Evolutionary conservation across 1,284 basidiomycete species (phyloP), one percentile per base, ranked within the genome.

Genomic region (Ceratobasidium theobromae): DNA sequence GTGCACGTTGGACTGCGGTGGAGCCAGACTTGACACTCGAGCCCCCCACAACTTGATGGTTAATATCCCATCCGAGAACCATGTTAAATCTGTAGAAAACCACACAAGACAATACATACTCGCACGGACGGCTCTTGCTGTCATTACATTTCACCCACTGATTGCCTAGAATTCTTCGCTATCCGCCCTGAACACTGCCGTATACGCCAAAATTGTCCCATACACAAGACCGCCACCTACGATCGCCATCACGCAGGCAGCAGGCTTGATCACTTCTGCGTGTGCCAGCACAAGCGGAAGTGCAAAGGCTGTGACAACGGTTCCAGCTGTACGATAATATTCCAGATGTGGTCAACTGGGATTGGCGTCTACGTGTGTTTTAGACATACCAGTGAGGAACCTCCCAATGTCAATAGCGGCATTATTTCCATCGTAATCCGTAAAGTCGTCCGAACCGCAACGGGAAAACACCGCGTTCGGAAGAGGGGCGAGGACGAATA

Each of bases 181-280:
- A 49, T 89, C 88, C 74, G 89, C 84, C 70, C 78, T 86, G 77
- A 97, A 95, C 66, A 87, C 87, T 43, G 92, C 91, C 49, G 88
- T 84, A 75, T 95, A 96, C 12, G 90, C 86, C 69, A 94, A 71
- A 71, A 96, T 97, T 9, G 97, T 99, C 3, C 90, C 93, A 75
- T 99, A 99, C 1, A 99, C 94, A 69, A 98, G 81, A 35, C 65
- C 86, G 76, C 97, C 97, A 25, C 97, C 97, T 30, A 89, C 81
- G 69, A 98, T 93, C 28, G 93, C 94, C 96, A 99, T 98, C 73
- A 84, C 86, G 76, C 91, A 94, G 30, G 97, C 97, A 12, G 85
- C 86, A 0, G 86, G 82, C 66, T 85, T 81, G 73, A 99, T 98
- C 69, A 99, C 82, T 68, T 89, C 88, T 1, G 96, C 90, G 73